Percentiles rank a stretch among this genome's conserved stretches.
phyloP scores from a whole-genome alignment of 169 alveolate species.

The Prorocentrum cordatum region DNA sequence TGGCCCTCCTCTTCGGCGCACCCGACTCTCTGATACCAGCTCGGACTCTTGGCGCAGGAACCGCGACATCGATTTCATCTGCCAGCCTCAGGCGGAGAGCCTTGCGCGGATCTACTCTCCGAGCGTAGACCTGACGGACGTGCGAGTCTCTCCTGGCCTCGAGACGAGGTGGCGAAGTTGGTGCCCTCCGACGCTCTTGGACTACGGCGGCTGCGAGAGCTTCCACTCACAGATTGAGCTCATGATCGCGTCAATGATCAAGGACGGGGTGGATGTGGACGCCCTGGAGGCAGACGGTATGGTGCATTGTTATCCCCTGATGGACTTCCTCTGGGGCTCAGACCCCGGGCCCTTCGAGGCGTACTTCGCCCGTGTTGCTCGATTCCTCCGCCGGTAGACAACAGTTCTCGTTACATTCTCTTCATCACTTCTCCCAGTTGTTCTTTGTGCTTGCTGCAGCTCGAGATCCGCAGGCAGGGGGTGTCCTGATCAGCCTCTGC shows the following conservation, averaged over 20 bases:
- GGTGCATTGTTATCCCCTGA: slow-evolving; percentile 53
- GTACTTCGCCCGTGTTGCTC: slow-evolving; percentile 10
- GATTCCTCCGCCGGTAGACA: too few species aligned
- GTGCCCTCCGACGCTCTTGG: slow-evolving; percentile 24
- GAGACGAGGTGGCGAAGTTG: slow-evolving; percentile 20
- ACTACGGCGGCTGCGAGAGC: slow-evolving; percentile 46
- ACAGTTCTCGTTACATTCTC: too few species aligned
- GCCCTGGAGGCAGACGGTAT: slow-evolving; percentile 22
- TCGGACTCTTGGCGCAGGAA: slow-evolving; percentile 29
- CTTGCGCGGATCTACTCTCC: slow-evolving; percentile 35
- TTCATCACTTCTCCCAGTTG: too few species aligned
- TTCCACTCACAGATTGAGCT: slow-evolving; percentile 37
- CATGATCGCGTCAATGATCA: slow-evolving; percentile 5
- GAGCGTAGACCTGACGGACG: slow-evolving; percentile 27
- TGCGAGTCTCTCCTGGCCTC: slow-evolving; percentile 50
- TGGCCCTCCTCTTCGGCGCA: too few species aligned
- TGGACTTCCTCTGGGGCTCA: slow-evolving; percentile 41
- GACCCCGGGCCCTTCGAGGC: slow-evolving; percentile 25
- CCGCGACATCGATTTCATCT: slow-evolving; percentile 19
- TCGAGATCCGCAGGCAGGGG: too few species aligned
- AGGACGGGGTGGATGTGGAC: slow-evolving; percentile 35
- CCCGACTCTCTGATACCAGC: slow-evolving; percentile 8
- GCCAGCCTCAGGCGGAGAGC: slow-evolving; percentile 21
- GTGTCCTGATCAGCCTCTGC: too few species aligned
- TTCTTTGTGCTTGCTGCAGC: too few species aligned